Conservation (phyloP, 768 basidiomycete species). For the Lactarius vividus region DNA sequence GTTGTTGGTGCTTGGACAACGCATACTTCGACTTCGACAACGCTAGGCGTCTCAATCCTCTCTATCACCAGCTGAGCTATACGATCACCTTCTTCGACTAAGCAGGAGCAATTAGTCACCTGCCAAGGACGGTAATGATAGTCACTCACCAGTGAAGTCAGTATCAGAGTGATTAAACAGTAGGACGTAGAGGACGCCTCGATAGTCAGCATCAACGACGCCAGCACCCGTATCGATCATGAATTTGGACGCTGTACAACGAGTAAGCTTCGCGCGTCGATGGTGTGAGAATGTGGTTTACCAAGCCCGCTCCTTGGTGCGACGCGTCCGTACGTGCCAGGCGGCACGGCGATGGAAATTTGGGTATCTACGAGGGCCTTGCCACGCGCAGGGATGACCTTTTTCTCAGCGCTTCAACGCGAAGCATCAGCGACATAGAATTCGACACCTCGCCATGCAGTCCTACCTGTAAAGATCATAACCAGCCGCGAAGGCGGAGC, state of each 20-base stretch:
- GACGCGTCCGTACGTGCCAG: conserved; percentile 93
- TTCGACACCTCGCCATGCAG: background rate
- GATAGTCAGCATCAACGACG: conserved; percentile 95
- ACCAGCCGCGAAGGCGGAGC: conserved; percentile 83
- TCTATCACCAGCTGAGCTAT: conserved; percentile 95
- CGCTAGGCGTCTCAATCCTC: conserved; percentile 79
- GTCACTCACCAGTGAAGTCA: conserved; percentile 72
- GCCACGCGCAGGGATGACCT: conserved; percentile 80
- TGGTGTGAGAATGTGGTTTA: conserved; percentile 33
- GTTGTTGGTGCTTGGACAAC: background rate
- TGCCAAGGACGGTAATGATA: conserved; percentile 1
- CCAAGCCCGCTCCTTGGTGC: conserved; percentile 95
- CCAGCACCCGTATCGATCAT: conserved; percentile 99
- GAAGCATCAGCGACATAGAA: background rate
- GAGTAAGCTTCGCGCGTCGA: background rate
- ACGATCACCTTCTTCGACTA: conserved; percentile 93
- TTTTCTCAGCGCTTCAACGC: conserved; percentile 70
- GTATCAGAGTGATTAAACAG: conserved; percentile 90
- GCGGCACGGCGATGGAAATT: conserved; percentile 89
- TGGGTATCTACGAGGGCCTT: conserved; percentile 92
- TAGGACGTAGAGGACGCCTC: conserved; percentile 86
- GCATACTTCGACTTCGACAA: conserved; percentile 81
- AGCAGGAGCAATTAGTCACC: background rate
- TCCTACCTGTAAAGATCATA: conserved; percentile 93
- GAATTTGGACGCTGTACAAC: conserved; percentile 79